Conservation (phyloP, 2,329 filamentous ascomycete genomes). For the Diaporthe vexans region DNA sequence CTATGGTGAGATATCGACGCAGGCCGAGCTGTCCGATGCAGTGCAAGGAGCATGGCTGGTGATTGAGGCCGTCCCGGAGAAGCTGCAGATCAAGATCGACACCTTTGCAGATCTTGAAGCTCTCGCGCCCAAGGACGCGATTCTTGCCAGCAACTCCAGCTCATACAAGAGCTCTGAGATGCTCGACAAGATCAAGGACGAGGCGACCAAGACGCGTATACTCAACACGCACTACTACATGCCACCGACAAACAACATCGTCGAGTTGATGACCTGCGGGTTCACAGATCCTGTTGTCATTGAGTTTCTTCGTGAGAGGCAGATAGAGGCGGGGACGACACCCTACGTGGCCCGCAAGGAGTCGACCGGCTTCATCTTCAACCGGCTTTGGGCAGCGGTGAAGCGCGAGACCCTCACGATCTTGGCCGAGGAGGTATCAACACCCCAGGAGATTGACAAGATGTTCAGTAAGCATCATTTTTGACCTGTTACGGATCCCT, state of each 20-base stretch:
- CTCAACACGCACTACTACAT: constrained; percentile 54
- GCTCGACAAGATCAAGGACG: constrained; percentile 55
- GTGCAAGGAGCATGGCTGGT: constrained; percentile 65
- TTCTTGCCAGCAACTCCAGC: constrained; percentile 65
- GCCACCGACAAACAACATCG: constrained; percentile 50
- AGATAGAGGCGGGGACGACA: constrained; percentile 48
- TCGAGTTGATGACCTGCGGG: constrained; percentile 54
- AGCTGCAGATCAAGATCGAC: constrained; percentile 61
- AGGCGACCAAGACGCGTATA: constrained; percentile 51
- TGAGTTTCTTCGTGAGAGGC: constrained; percentile 48
- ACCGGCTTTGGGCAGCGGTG: constrained; percentile 53
- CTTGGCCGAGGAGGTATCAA: constrained; percentile 50
- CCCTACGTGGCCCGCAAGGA: constrained; percentile 49
- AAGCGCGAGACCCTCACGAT: constrained; percentile 53
- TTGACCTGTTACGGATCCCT: too few relatives aligned
- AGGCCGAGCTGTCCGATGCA: constrained; percentile 55
- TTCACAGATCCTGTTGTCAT: constrained; percentile 48
- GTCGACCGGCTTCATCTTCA: constrained; percentile 52
- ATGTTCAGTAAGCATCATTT: too few relatives aligned
- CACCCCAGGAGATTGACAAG: constrained; percentile 51
- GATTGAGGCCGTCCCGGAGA: constrained; percentile 68
- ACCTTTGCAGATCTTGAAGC: constrained; percentile 63
- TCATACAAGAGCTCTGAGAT: constrained; percentile 66
- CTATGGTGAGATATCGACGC: constrained; percentile 49
- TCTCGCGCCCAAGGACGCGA: constrained; percentile 58